Evolutionary conservation across 2,329 filamentous ascomycete species (phyloP).

Genomic region (Cercospora nicotianae): DNA sequence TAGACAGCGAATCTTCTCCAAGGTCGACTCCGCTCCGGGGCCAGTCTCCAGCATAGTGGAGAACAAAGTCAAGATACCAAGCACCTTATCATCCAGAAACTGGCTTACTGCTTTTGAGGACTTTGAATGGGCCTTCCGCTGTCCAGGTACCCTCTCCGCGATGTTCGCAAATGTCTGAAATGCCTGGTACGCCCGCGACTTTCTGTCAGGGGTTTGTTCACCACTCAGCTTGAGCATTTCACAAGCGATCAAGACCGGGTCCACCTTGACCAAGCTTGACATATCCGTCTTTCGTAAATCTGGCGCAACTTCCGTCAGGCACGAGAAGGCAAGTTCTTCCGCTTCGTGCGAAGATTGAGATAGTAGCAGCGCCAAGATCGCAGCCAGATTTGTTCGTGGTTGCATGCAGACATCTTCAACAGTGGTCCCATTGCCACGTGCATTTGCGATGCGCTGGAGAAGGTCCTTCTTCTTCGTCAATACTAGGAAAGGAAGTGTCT

Average conservation of each 20-base stretch:
- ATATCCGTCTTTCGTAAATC: constrained; percentile 68
- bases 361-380: constrained; percentile 60
- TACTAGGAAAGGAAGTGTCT: constrained; percentile 85
- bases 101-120: constrained; percentile 62
- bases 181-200: constrained; percentile 47
- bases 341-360: constrained; percentile 62
- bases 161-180: constrained; percentile 50
- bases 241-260: constrained; percentile 73
- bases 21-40: constrained; percentile 19
- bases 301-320: constrained; percentile 67
- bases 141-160: constrained; percentile 49
- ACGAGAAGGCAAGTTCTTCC: constrained; percentile 66
- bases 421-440: constrained; percentile 53
- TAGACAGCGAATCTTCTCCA: constrained; percentile 74
- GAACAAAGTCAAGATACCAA: constrained; percentile 83
- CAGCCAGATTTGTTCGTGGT: constrained; percentile 56
- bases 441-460: constrained; percentile 76
- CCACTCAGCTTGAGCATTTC: constrained; percentile 80
- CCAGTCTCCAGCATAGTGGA: constrained; percentile 68
- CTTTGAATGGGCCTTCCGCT: constrained; percentile 48
- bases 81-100: constrained; percentile 79
- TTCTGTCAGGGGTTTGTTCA: constrained; percentile 59
- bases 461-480: constrained; percentile 74
- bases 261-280: constrained; percentile 67
- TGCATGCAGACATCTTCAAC: constrained; percentile 63